Percentiles rank a stretch among this genome's conserved stretches.
Conservation (phyloP, 2,329 filamentous ascomycete species). For the Ascosphaera aggregata region DNA sequence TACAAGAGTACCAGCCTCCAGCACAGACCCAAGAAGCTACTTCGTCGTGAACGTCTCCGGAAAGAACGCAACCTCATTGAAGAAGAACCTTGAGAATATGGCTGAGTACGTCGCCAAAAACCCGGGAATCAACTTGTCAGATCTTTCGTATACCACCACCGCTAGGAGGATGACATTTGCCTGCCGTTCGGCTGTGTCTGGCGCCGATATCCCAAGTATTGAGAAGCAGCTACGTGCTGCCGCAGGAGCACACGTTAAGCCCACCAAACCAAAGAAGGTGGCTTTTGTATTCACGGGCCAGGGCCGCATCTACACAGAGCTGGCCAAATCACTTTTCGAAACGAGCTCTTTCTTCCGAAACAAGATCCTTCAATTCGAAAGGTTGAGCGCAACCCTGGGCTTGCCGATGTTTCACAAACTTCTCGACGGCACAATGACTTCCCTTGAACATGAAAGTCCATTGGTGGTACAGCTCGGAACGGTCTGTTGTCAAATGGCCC, state of each 20-base stretch:
- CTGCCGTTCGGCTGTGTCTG: slow-evolving; percentile 10
- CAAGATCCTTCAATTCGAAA: slow-evolving; percentile 12
- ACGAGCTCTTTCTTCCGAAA: slow-evolving; percentile 10
- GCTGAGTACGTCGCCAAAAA: slow-evolving; percentile 28
- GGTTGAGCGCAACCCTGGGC: slow-evolving; percentile 10
- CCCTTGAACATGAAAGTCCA: slow-evolving; percentile 7
- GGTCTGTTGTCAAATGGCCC: slow-evolving; percentile 19
- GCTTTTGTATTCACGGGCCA: slow-evolving; percentile 19
- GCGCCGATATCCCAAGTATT: slow-evolving; percentile 8
- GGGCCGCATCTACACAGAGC: slow-evolving; percentile 10
- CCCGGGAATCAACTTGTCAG: slow-evolving; percentile 23
- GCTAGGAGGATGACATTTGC: slow-evolving; percentile 36
- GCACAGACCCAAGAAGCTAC: slow-evolving; percentile 27
- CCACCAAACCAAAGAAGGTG: slow-evolving; percentile 6
- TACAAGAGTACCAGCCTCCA: slow-evolving; percentile 5
- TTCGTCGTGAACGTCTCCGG: slow-evolving; percentile 34
- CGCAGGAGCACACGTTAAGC: slow-evolving; percentile 6
- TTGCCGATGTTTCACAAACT: slow-evolving; percentile 11
- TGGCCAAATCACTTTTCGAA: slow-evolving; percentile 13
- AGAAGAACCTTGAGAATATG: slow-evolving; percentile 29
- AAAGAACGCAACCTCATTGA: slow-evolving; percentile 23
- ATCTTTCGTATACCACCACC: slow-evolving; percentile 39
- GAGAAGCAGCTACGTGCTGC: slow-evolving; percentile 6
- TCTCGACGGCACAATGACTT: slow-evolving; percentile 8
- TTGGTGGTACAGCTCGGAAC: slow-evolving; percentile 17